These are phyloP conservation scores for Fusarium sp. DNA, from an alignment of 2,329 filamentous ascomycete species.

Conservation along the genomic window DNA sequence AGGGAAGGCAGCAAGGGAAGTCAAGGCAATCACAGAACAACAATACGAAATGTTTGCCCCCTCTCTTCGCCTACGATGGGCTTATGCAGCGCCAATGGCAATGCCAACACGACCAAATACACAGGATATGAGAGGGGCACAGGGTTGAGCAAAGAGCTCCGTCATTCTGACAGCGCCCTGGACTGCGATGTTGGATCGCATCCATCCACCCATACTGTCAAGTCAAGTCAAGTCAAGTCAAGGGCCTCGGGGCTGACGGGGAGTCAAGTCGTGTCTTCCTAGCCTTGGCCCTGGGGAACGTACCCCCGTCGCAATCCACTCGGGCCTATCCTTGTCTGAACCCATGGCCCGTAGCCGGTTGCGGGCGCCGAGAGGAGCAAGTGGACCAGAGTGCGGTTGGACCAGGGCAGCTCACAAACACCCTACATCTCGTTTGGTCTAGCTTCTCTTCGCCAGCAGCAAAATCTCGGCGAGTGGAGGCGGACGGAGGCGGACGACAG, in stretches of 20 bases:
- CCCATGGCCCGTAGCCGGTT: conserved; percentile 21
- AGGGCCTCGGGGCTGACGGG: conserved; percentile 7
- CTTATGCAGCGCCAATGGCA: conserved; percentile 7
- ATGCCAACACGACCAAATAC: conserved; percentile 1
- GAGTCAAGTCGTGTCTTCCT: conserved; percentile 4
- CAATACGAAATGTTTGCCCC: not conserved
- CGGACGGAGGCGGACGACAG: conserved; percentile 32
- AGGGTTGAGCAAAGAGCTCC: conserved; percentile 30
- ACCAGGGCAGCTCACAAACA: conserved; percentile 21
- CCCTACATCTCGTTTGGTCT: conserved; percentile 17
- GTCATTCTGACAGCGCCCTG: conserved; percentile 34
- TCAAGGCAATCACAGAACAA: not conserved
- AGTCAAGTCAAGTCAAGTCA: not conserved
- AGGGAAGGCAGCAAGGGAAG: not conserved
- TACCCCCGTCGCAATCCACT: conserved; percentile 2
- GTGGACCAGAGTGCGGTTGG: conserved; percentile 18
- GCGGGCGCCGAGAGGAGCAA: conserved; percentile 30
- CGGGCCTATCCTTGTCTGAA: conserved; percentile 6
- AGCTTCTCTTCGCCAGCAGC: conserved; percentile 5
- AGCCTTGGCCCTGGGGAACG: conserved; percentile 29
- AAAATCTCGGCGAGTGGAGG: conserved; percentile 23
- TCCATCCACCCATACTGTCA: not conserved
- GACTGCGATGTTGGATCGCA: not conserved
- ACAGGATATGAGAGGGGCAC: conserved; percentile 12
- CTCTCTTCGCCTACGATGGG: conserved; percentile 2